Evolutionary conservation across 73 alveolate species (phyloP), one percentile per base, ranked within the genome.

Genomic region (Diophrys appendiculata): DNA sequence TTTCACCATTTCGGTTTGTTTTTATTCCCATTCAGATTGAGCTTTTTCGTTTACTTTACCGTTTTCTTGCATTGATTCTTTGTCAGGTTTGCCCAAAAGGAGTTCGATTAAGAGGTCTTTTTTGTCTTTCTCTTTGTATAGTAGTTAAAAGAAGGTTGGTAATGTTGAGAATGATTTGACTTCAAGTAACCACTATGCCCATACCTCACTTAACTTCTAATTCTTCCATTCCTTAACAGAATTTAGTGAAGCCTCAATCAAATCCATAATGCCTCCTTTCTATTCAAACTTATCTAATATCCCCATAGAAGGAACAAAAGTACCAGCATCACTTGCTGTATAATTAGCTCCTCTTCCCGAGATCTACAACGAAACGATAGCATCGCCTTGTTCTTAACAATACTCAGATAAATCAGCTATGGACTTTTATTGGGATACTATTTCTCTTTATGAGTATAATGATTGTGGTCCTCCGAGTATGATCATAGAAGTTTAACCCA

Each of bases 111-210:
- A 79, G 33, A 88, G 69, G 81, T 92, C 88, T 34, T 84, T 90
- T 56, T 88, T 68, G 56, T 32, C 53, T 35, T 88, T 32, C 68
- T 92, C 84, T 84, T 88, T 84, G 55, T 88, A 70, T 74, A 88
- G 88, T 52, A 75, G 80, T 26, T 89, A 69, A 73, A 88, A 88
- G 88, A 92, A 92, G 27, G 72, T 72, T 2, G 97, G 97, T 32
- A 92, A 64, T 29, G 73, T 43, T 3, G 91, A 60, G 72, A 92
- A 88, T 25, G 90, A 29, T 65, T 84, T 80, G 28, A 92, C 70
- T 72, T 92, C 97, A 29, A 68, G 68, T 11, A 92, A 76, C 87
- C 91, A 92, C 28, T 69, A 67, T 35, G 71, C 75, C 95, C 97
- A 92, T 26, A 77, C 76, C 70, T 80, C 65, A 43, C 95, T 90